Base-by-base conservation (phyloP, 2,329 filamentous ascomycete genomes). In the Cladosporium sp. region DNA sequence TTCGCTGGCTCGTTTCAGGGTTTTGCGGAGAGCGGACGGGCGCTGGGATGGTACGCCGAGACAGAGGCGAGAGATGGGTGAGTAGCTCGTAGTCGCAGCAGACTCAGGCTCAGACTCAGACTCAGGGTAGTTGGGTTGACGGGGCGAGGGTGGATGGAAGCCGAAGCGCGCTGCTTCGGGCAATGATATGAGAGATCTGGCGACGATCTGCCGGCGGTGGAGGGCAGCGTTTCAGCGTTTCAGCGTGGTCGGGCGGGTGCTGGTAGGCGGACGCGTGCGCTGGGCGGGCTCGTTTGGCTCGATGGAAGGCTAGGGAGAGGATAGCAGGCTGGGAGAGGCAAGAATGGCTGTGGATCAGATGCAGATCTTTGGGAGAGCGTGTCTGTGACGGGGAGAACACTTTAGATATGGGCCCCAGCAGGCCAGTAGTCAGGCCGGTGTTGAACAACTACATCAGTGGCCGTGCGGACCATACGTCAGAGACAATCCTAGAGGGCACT, bases 41-140 rank as follows among this genome's bases (percentile, higher is more conserved):
- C 38, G 58, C 26, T 49, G 47, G 44, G 44, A 18, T 62, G 59
- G 47, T n/a, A 52, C 58, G 59, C 59, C 59, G 88, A 90, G 76
- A 93, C 86, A 70, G 79, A 76, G 44, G 78, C 80, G 34, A 78
- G 78, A 24, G 8, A 69, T 71, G 51, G 30, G 30, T 32, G 75
- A 68, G 67, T 71, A 68, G 32, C 71, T 68, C 28, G 21, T 68
- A 67, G 18, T 32, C 70, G 62, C 6, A 28, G 58, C 24, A 21
- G 14, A 28, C n/a, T 36, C 34, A 36, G 34, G 12, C 34, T 36
- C 34, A 36, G 34, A 14, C 28, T 26, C 26, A 66, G 41, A 21
- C 10, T 12, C 41, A 47, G 72, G 67, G 26, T 70, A 68, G 21
- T 69, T 66, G 24, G 71, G 63, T 8, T 32, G 38, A 59, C 57